Evolutionary conservation across 257 asterid genomes (phyloP).

Genomic region (Coffea eugenioides): DNA sequence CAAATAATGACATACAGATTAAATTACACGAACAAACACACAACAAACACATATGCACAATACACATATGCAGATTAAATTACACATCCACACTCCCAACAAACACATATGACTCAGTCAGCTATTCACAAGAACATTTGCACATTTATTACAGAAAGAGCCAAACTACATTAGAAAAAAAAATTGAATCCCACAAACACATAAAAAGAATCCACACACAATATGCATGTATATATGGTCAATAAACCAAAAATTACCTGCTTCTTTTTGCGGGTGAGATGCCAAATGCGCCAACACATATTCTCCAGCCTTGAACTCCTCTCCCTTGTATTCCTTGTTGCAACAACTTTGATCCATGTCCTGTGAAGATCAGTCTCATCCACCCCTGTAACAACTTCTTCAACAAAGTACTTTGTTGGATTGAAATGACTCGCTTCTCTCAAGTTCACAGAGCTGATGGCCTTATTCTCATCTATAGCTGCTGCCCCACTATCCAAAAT

Average conservation of each 20-base stretch:
- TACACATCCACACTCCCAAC: not conserved
- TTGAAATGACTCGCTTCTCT: constrained; percentile 49
- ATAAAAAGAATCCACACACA: not conserved
- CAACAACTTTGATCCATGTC: constrained; percentile 87
- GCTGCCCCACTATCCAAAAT: constrained; percentile 71
- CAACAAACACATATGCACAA: not conserved
- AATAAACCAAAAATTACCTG: constrained; percentile 40
- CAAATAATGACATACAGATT: not conserved
- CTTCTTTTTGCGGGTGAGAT: constrained; percentile 73
- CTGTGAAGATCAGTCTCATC: constrained; percentile 79
- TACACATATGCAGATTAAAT: too few relatives aligned
- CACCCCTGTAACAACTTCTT: constrained; percentile 75
- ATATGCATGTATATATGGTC: not conserved
- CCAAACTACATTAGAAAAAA: not conserved
- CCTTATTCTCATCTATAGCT: constrained; percentile 47
- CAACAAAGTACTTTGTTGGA: constrained; percentile 78
- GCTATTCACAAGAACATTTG: not conserved
- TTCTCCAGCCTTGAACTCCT: constrained; percentile 75
- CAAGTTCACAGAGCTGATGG: constrained; percentile 24
- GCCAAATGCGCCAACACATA: constrained; percentile 97
- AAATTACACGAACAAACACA: not conserved
- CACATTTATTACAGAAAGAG: not conserved
- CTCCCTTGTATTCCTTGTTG: constrained; percentile 68
- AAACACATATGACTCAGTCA: not conserved
- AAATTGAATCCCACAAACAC: too few relatives aligned